A percentile compares a stretch with the other conserved stretches of the same genome.
Evolutionary conservation across 208 protist genomes (phyloP).

Genomic region (Leishmania mexicana): DNA sequence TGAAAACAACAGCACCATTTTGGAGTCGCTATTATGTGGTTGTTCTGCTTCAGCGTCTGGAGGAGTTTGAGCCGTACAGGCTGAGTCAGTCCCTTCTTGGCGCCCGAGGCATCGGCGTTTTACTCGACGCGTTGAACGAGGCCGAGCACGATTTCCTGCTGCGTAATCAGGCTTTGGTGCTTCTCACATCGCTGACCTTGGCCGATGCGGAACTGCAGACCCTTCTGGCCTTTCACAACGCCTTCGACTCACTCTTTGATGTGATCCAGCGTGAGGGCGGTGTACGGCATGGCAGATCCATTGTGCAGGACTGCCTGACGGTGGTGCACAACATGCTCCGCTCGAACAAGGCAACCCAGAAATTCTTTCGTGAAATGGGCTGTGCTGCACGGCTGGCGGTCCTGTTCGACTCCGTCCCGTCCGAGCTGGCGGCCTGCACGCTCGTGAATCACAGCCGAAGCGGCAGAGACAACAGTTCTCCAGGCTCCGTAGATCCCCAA

Average conservation of each 20-base stretch:
- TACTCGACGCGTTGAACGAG: slow-evolving; percentile 73
- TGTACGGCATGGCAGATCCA: slow-evolving; percentile 46
- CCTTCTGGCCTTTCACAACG: slow-evolving; percentile 77
- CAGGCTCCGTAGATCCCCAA: background rate
- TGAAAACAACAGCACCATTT: slow-evolving; percentile 29
- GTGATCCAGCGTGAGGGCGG: slow-evolving; percentile 60
- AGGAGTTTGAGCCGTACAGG: slow-evolving; percentile 58
- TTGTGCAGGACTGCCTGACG: slow-evolving; percentile 78
- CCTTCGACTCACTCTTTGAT: slow-evolving; percentile 76
- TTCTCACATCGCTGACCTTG: slow-evolving; percentile 69
- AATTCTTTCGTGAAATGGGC: slow-evolving; percentile 85
- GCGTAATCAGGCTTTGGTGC: slow-evolving; percentile 49
- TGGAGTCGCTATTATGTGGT: slow-evolving; percentile 69
- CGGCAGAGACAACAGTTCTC: background rate
- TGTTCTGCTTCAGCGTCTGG: slow-evolving; percentile 64
- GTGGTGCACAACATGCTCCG: slow-evolving; percentile 86
- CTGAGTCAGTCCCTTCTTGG: slow-evolving; percentile 62
- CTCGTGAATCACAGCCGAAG: background rate
- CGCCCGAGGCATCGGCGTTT: slow-evolving; percentile 53
- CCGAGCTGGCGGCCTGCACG: slow-evolving; percentile 28
- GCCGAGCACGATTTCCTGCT: slow-evolving; percentile 45
- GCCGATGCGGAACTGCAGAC: slow-evolving; percentile 80
- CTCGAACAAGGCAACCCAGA: slow-evolving; percentile 82
- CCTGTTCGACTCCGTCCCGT: slow-evolving; percentile 52
- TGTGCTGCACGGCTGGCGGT: slow-evolving; percentile 53